Evolutionary conservation across 257 asterid species (phyloP).

Genomic region (Osmanthus fragrans): DNA sequence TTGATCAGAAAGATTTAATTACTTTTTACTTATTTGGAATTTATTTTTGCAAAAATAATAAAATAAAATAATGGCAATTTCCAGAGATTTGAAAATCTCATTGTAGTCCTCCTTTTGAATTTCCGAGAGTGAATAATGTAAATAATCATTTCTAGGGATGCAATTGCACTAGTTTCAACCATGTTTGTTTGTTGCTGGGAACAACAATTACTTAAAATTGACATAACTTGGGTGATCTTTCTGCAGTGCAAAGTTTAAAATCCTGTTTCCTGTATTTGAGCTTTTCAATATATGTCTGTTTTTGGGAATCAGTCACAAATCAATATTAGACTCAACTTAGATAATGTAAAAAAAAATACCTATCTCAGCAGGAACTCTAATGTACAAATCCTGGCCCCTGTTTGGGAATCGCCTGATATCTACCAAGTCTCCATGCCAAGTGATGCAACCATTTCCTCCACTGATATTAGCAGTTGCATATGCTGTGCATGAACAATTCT

Average conservation of each 20-base stretch:
- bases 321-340: background rate
- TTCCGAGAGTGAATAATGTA: too few relatives aligned
- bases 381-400: constrained; percentile 41
- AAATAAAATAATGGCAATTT: too few relatives aligned
- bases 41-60: too few relatives aligned
- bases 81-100: too few relatives aligned
- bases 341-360: constrained; percentile 9
- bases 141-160: too few relatives aligned
- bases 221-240: background rate
- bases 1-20: background rate
- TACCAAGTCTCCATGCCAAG: constrained; percentile 38
- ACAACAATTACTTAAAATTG: background rate
- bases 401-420: constrained; percentile 39
- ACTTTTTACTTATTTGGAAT: too few relatives aligned
- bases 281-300: background rate
- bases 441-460: constrained; percentile 39
- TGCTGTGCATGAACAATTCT: constrained; percentile 39
- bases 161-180: too few relatives aligned
- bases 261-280: background rate
- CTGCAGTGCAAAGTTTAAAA: background rate
- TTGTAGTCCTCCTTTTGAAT: too few relatives aligned
- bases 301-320: background rate
- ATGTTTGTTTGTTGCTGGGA: too few relatives aligned
- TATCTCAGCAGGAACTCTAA: constrained; percentile 28
- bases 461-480: constrained; percentile 37